Conservation (phyloP, 306 rosid genomes). For the Dryas drummondii region DNA sequence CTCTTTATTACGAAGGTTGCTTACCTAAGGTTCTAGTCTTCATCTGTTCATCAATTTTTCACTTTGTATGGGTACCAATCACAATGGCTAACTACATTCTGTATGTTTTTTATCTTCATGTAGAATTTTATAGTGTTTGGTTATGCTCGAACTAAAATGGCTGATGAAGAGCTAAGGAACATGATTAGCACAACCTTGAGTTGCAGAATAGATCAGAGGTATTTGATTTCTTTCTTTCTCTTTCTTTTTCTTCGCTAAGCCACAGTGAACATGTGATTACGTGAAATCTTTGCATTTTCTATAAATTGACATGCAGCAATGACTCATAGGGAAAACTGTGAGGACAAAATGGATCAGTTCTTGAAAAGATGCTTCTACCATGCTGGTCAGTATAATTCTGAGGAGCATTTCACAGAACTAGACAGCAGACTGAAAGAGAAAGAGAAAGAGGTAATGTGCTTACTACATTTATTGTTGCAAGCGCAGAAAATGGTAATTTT, state of each 20-base stretch:
- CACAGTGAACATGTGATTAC: neutral
- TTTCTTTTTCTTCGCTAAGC: neutral
- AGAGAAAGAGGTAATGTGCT: constrained; percentile 68
- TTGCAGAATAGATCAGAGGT: constrained; percentile 95
- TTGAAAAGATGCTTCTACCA: constrained; percentile 89
- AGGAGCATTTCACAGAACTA: constrained; percentile 64
- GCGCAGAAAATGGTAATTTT: neutral
- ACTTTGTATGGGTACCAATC: neutral
- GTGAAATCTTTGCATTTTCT: constrained; percentile 5
- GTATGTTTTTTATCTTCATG: constrained; percentile 26
- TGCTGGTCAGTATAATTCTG: constrained; percentile 79
- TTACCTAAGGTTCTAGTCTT: constrained; percentile 65
- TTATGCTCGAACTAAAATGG: constrained; percentile 81
- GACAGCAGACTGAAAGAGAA: constrained; percentile 63
- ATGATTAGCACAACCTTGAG: constrained; percentile 80
- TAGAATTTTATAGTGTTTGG: constrained; percentile 83
- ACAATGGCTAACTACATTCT: constrained; percentile 12
- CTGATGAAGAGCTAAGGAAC: constrained; percentile 73
- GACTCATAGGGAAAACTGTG: constrained; percentile 73
- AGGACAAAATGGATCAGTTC: constrained; percentile 85
- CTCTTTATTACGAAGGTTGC: constrained; percentile 87
- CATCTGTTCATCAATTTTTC: constrained; percentile 10
- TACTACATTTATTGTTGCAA: neutral
- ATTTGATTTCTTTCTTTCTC: neutral
- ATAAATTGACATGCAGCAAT: constrained; percentile 22